Evolutionary conservation across 2,329 filamentous ascomycete species (phyloP), one percentile per base, ranked within the genome.

Genomic region (Stagonosporopsis tanaceti): DNA sequence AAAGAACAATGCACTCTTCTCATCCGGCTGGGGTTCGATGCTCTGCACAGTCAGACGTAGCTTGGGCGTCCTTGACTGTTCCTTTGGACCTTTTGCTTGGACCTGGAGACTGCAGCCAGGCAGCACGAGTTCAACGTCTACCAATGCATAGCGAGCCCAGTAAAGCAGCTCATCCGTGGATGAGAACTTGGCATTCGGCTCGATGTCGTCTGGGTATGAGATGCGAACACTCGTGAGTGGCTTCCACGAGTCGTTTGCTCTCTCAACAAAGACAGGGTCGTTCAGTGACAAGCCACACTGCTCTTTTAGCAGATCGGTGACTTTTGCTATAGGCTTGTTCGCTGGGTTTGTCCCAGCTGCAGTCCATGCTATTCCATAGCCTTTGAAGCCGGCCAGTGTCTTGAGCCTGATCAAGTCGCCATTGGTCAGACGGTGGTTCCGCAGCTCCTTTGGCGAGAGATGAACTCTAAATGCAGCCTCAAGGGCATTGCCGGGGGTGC

Each of bases 91-190:
- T 51, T 65, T 72, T 28, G 65, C 66, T 32, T 72, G 72, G 20
- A 87, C 83, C 27, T 92, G 90, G 61, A 96, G 86, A 0, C 84
- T 79, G 78, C 93, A 86, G 4, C 90, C 90, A 3, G 87, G 83
- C 32, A 89, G 85, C 17, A 96, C 79, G 39, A 88, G 82, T 58
- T 92, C 91, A 30, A 89, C 85, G 53, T 85, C 81, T 35, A 79
- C 86, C 57, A 78, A 57, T 35, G 71, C 67, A 57, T 63, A 57
- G 22, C 67, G 68, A 28, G 68, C 62, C 66, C 71, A 75, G 35
- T 65, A 66, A n/a, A 68, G 50, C 22, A 76, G 58, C 42, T 75
- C 64, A 40, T 74, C 65, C 11, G 46, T 61, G 1, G 69, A 69
- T 4, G 65, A 42, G 32, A 72, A 70, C 46, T 65, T 69, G 28